Base-by-base conservation (phyloP, 306 rosid genomes). In the Clitoria ternatea region DNA sequence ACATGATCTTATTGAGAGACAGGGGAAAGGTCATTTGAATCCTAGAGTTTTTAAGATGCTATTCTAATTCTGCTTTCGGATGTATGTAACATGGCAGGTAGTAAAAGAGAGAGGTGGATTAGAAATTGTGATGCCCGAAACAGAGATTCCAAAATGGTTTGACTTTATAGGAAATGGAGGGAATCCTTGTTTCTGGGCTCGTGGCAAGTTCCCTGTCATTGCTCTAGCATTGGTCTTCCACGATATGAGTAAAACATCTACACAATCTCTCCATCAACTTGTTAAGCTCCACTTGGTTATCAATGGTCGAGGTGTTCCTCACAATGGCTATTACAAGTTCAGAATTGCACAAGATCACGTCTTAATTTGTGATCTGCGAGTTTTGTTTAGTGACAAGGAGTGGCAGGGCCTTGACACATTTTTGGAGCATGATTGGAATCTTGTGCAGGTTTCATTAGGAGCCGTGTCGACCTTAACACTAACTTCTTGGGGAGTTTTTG, bases 361-460 rank as follows among this genome's bases (percentile, higher is more conserved):
- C 30, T 1, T 11, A 19, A 3, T 57, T 2, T 45, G 57, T 45
- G 80, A 76, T 5, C 1, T 47, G 1, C 68, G 35, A 44, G 4
- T 42, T 9, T 13, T 57, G 7, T 43, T 43, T 18, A 29, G 45
- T 1, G 47, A 71, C 1, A 2, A 71, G 24, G 67, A 56, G 11
- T 57, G 57, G 57, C 15, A 33, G n/a, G n/a, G 47, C 15, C 45
- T 42, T 43, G 67, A 70, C 29, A 14, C 43, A 26, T 57, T 56
- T 17, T 24, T 43, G 0, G 17, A 27, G 22, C 24, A 47, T 23
- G 53, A 61, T 4, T 66, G 44, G 59, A 66, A 66, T 30, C 44
- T 8, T 3, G 59, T 66, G 59, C 44, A 66, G 18, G 23, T 66
- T 45, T 45, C 12, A 17, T 29, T 1, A 2, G 44, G 29, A 15